These are phyloP conservation scores for Alternaria brassicae DNA, from an alignment of 2,329 filamentous ascomycete species.

Conservation along the genomic window DNA sequence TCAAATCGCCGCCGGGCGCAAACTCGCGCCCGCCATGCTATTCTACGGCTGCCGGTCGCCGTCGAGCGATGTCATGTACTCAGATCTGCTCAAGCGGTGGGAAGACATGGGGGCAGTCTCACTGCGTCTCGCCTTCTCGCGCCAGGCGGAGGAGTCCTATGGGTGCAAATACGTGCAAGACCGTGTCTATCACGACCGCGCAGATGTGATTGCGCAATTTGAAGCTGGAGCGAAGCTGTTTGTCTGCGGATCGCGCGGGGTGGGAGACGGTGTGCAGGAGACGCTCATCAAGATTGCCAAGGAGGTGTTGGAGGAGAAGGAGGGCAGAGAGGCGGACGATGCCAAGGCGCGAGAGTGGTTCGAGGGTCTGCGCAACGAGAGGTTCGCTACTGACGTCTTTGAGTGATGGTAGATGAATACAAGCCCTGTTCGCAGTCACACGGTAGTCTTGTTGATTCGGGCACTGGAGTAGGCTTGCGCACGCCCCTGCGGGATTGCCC, in stretches of 20 bases:
- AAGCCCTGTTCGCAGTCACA: no score
- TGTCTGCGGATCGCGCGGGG: constrained; percentile 66
- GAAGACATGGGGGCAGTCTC: constrained; percentile 65
- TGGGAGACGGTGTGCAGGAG: constrained; percentile 56
- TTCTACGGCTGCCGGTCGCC: constrained; percentile 69
- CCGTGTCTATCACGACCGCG: constrained; percentile 56
- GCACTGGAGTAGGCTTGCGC: neutral
- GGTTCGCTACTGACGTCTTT: constrained; percentile 28
- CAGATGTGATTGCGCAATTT: constrained; percentile 56
- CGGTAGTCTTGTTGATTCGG: no score
- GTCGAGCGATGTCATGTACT: constrained; percentile 66
- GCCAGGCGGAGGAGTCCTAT: constrained; percentile 49
- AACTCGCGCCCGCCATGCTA: constrained; percentile 67
- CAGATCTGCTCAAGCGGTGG: constrained; percentile 66
- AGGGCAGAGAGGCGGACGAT: constrained; percentile 48
- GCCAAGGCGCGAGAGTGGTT: constrained; percentile 57
- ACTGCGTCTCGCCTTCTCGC: constrained; percentile 67
- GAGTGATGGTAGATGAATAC: no score
- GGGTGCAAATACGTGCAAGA: constrained; percentile 64
- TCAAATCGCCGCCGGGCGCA: constrained; percentile 57
- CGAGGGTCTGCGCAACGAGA: constrained; percentile 53
- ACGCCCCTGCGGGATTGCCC: neutral
- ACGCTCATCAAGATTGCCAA: constrained; percentile 53
- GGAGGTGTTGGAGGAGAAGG: constrained; percentile 51
- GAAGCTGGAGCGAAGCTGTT: constrained; percentile 64